These are phyloP conservation scores for Nicotiana tomentosiformis DNA, from an alignment of 257 asterid genomes.

Conservation along the genomic window DNA sequence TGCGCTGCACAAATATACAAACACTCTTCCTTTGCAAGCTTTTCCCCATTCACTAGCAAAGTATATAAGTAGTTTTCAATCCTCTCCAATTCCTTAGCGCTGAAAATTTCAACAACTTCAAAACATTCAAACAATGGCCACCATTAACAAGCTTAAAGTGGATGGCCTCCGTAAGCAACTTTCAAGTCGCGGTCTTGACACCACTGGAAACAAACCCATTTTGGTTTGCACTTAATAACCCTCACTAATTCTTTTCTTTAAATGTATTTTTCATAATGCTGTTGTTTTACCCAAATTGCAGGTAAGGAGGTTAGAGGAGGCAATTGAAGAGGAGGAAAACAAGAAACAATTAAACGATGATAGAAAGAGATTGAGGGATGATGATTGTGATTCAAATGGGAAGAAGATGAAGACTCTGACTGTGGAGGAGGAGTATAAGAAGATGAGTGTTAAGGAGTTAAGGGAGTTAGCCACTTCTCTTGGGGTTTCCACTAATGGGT, in stretches of 20 bases:
- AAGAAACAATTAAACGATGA: conserved; percentile 15
- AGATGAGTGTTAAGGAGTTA: conserved; percentile 61
- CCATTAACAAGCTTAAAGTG: conserved; percentile 36
- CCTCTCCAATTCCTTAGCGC: not conserved
- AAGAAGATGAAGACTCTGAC: conserved; percentile 32
- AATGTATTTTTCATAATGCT: not conserved
- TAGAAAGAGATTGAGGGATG: conserved; percentile 50
- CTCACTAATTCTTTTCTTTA: not conserved
- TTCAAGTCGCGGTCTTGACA: conserved; percentile 68
- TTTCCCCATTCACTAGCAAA: too few relatives aligned
- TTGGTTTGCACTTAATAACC: conserved; percentile 27
- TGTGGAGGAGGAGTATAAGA: conserved; percentile 45
- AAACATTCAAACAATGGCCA: conserved; percentile 16
- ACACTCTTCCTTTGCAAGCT: too few relatives aligned
- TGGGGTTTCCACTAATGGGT: conserved; percentile 52
- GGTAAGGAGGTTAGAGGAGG: conserved; percentile 70
- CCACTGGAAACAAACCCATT: conserved; percentile 58
- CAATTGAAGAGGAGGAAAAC: conserved; percentile 35
- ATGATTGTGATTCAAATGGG: conserved; percentile 30
- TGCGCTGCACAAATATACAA: too few relatives aligned
- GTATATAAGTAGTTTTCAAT: too few relatives aligned
- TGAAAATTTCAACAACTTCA: not conserved
- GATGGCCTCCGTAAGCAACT: conserved; percentile 62
- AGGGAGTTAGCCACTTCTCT: conserved; percentile 52
- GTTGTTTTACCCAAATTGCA: conserved; percentile 13